A percentile compares a stretch with the other conserved stretches of the same genome.
Conservation (phyloP, 1,139 yeast genomes). For the Magnusiomyces sp. region DNA sequence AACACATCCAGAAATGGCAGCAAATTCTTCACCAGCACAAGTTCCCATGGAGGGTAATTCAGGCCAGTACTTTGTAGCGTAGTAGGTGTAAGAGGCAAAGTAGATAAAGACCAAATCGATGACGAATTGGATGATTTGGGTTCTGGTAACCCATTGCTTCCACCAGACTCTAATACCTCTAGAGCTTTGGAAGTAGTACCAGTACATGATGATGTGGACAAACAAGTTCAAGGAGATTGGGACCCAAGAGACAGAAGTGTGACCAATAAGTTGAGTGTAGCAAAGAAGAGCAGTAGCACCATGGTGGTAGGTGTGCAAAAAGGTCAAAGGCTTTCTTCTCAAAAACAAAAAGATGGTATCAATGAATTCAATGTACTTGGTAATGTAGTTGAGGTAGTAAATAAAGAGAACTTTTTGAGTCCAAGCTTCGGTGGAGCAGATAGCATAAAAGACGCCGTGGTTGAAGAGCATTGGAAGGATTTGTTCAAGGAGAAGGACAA, state of each 20-base stretch:
- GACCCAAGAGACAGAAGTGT: constrained; percentile 90
- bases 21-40: constrained; percentile 88
- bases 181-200: constrained; percentile 91
- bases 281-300: constrained; percentile 97
- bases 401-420: constrained; percentile 76
- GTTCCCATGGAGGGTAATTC: constrained; percentile 70
- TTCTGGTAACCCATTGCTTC: constrained; percentile 98
- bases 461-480: constrained; percentile 67
- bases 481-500: constrained; percentile 73
- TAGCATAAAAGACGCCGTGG: constrained; percentile 78
- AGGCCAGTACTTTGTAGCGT: constrained; percentile 35
- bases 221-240: constrained; percentile 82
- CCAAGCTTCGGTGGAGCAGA: constrained; percentile 75
- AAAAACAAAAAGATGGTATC: constrained; percentile 90
- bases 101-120: constrained; percentile 85
- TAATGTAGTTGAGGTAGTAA: constrained; percentile 44
- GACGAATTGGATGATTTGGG: constrained; percentile 90
- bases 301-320: constrained; percentile 93
- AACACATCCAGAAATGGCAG: constrained; percentile 85
- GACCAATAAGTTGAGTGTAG: constrained; percentile 86
- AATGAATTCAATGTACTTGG: constrained; percentile 58
- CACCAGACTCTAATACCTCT: constrained; percentile 97
- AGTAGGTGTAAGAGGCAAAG: constrained; percentile 70
- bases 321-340: constrained; percentile 77
- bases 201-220: constrained; percentile 96